These are phyloP conservation scores for Vigna angularis DNA, from an alignment of 306 rosid genomes.

Conservation along the genomic window DNA sequence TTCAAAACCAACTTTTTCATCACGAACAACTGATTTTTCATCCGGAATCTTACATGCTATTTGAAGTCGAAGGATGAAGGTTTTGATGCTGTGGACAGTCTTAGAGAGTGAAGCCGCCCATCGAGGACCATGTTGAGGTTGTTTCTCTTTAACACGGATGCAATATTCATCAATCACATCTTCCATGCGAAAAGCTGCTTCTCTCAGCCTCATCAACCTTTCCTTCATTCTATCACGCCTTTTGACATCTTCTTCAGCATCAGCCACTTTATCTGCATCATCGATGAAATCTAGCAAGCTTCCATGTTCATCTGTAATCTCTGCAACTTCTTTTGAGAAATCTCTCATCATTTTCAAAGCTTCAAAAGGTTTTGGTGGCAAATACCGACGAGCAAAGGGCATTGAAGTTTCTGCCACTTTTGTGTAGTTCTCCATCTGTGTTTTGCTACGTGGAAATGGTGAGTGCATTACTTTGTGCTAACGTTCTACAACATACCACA, in stretches of 20 bases:
- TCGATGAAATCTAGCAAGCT: not conserved
- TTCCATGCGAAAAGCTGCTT: not conserved
- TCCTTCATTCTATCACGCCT: not conserved
- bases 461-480: no score
- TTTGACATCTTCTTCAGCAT: not conserved
- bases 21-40: not conserved
- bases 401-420: no score
- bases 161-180: conserved; percentile 32
- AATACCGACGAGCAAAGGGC: no score
- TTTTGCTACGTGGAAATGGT: no score
- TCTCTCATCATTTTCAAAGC: not conserved
- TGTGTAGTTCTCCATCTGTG: no score
- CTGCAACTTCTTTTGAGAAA: not conserved
- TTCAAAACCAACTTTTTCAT: no score
- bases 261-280: not conserved
- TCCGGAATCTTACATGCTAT: conserved; percentile 5
- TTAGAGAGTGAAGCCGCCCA: not conserved
- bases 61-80: not conserved
- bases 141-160: no score
- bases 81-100: not conserved
- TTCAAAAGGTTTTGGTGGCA: no score
- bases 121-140: no score
- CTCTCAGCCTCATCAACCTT: conserved; percentile 8
- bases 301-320: not conserved
- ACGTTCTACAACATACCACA: no score